Evolutionary conservation across 1,284 basidiomycete species (phyloP).

Genomic region (Coriolopsis trogii): DNA sequence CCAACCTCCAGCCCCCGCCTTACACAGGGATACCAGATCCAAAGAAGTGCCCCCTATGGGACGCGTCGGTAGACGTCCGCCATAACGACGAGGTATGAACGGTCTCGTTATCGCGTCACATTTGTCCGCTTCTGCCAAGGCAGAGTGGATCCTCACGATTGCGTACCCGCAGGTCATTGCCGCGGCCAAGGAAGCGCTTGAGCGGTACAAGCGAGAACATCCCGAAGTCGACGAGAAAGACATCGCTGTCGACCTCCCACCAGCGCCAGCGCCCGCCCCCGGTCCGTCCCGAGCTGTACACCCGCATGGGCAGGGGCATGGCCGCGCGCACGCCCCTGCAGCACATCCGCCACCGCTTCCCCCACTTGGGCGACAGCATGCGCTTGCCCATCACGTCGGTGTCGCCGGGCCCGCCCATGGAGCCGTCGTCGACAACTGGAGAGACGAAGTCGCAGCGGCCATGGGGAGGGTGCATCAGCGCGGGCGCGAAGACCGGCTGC

Average conservation of each 20-base stretch:
- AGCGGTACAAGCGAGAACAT: conserved; percentile 55
- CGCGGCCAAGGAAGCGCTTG: conserved; percentile 67
- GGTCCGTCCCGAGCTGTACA: conserved; percentile 3
- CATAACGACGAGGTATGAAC: conserved; percentile 62
- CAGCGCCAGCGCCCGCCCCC: conserved; percentile 20
- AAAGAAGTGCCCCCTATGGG: conserved; percentile 72
- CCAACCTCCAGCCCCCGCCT: conserved; percentile 22
- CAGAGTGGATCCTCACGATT: neutral
- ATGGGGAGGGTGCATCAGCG: too few species aligned
- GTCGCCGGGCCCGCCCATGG: too few species aligned
- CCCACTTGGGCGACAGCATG: too few species aligned
- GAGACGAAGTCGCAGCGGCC: too few species aligned
- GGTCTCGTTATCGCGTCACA: neutral
- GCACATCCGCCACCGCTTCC: too few species aligned
- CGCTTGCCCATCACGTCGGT: too few species aligned
- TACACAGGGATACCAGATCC: conserved; percentile 27
- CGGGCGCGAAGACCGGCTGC: too few species aligned
- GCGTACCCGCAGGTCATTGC: conserved; percentile 56
- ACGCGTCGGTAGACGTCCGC: conserved; percentile 57
- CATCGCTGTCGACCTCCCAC: conserved; percentile 56
- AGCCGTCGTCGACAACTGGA: too few species aligned
- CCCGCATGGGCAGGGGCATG: neutral
- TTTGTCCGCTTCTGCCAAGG: neutral
- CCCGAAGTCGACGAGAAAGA: conserved; percentile 59
- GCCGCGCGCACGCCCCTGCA: neutral